Percentiles rank a stretch among this genome's conserved stretches.
These are phyloP conservation scores for Sphaerulina vaccinii DNA, from an alignment of 2,329 filamentous ascomycete species.

Conservation along the genomic window DNA sequence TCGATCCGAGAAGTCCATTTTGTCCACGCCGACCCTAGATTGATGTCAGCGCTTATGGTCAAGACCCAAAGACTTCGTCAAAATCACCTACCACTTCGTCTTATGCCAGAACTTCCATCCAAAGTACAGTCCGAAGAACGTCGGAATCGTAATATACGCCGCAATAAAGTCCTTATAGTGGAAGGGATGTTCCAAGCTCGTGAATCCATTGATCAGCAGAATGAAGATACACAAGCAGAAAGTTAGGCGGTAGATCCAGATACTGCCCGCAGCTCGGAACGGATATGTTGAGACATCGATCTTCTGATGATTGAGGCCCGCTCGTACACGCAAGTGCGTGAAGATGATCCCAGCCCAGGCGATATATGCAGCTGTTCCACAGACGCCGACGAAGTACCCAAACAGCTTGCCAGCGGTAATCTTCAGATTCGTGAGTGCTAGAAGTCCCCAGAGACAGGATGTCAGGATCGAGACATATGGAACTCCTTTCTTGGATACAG, in stretches of 20 bases:
- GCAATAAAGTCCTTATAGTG: conserved; percentile 1
- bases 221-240: conserved; percentile 5
- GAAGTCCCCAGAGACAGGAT: conserved; percentile 1
- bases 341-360: conserved; percentile 6
- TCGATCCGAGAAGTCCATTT: conserved; percentile 8
- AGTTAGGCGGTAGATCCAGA: conserved; percentile 7
- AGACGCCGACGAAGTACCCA: background rate
- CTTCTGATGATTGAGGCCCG: background rate
- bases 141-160: conserved; percentile 9
- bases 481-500: background rate
- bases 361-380: conserved; percentile 4
- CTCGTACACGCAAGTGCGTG: conserved; percentile 3
- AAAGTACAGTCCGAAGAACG: background rate
- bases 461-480: background rate
- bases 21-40: conserved; percentile 1
- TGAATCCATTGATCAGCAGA: conserved; percentile 6
- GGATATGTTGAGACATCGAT: background rate
- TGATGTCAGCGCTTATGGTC: no score
- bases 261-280: conserved; percentile 1
- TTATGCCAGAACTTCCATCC: conserved; percentile 7
- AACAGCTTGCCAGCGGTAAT: conserved; percentile 7
- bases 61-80: background rate
- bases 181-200: conserved; percentile 2
- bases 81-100: background rate
- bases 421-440: conserved; percentile 2